A percentile compares a stretch with the other conserved stretches of the same genome.
Conservation (phyloP, 2,329 filamentous ascomycete genomes). For the Colletotrichum cordylinicola region DNA sequence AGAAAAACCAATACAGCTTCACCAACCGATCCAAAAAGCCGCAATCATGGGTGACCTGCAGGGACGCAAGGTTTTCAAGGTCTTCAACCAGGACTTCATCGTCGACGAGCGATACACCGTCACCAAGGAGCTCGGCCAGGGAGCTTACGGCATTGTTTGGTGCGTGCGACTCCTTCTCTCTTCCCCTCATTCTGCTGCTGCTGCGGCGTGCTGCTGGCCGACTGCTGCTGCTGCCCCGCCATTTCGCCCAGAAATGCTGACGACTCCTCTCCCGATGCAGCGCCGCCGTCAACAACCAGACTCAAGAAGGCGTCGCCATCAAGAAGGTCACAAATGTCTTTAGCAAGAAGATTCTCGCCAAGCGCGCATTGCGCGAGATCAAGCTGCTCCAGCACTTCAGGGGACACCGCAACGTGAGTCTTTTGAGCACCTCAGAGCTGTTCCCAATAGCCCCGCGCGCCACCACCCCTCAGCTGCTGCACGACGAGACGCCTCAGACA, state of each 20-base stretch:
- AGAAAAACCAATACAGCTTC: neutral
- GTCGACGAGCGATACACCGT: constrained; percentile 98
- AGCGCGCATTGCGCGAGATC: constrained; percentile 96
- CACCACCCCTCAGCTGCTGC: neutral
- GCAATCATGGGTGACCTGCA: constrained; percentile 46
- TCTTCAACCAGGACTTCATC: constrained; percentile 99
- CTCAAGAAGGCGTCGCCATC: constrained; percentile 92
- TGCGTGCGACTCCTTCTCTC: constrained; percentile 47
- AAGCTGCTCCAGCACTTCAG: constrained; percentile 98
- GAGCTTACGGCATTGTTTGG: constrained; percentile 99
- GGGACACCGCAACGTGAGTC: constrained; percentile 80
- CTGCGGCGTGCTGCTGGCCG: neutral
- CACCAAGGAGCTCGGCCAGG: constrained; percentile 97
- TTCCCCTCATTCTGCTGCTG: neutral
- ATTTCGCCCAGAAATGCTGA: constrained; percentile 19
- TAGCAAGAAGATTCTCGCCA: constrained; percentile 99
- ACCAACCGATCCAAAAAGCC: neutral
- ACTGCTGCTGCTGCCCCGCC: constrained; percentile 20
- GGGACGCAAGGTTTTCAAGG: constrained; percentile 92
- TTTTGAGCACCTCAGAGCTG: neutral
- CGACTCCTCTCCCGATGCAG: constrained; percentile 49
- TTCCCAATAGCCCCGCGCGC: neutral
- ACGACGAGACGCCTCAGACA: neutral
- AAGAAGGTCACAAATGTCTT: constrained; percentile 99
- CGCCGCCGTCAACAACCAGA: constrained; percentile 90